These are phyloP conservation scores for Stereum hirsutum DNA, from an alignment of 1,284 basidiomycete genomes.

Conservation along the genomic window DNA sequence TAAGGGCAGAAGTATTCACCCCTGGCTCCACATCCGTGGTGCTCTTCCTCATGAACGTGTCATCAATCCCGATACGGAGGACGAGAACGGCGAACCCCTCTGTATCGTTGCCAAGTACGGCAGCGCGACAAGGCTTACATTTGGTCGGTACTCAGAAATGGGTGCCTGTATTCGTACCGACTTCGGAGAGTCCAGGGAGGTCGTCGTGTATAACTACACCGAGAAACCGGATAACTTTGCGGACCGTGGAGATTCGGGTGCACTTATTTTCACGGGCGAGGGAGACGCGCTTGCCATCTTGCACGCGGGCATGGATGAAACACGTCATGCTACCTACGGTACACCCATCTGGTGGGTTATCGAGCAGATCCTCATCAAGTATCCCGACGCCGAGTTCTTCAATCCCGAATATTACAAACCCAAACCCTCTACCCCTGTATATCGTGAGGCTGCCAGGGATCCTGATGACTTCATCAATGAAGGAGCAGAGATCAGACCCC, in stretches of 20 bases:
- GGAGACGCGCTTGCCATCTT: constrained; percentile 13
- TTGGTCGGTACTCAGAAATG: constrained; percentile 15
- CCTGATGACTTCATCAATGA: too few relatives aligned
- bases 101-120: constrained; percentile 18
- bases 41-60: constrained; percentile 17
- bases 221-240: constrained; percentile 10
- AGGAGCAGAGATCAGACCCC: too few relatives aligned
- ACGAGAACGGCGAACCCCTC: constrained; percentile 22
- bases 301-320: constrained; percentile 15
- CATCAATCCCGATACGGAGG: constrained; percentile 16
- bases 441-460: too few relatives aligned
- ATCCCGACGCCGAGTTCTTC: too few relatives aligned
- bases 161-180: constrained; percentile 11
- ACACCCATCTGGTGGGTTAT: too few relatives aligned
- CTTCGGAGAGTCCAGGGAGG: constrained; percentile 14
- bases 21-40: constrained; percentile 23
- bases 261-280: constrained; percentile 15
- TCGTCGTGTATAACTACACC: constrained; percentile 11
- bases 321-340: constrained; percentile 16
- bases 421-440: too few relatives aligned
- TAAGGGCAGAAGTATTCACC: constrained; percentile 20
- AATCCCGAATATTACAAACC: too few relatives aligned
- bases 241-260: constrained; percentile 15
- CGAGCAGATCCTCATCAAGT: too few relatives aligned
- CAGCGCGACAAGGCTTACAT: constrained; percentile 12